Evolutionary conservation across 2,329 filamentous ascomycete genomes (phyloP).

Genomic region (Xylaria sp.): DNA sequence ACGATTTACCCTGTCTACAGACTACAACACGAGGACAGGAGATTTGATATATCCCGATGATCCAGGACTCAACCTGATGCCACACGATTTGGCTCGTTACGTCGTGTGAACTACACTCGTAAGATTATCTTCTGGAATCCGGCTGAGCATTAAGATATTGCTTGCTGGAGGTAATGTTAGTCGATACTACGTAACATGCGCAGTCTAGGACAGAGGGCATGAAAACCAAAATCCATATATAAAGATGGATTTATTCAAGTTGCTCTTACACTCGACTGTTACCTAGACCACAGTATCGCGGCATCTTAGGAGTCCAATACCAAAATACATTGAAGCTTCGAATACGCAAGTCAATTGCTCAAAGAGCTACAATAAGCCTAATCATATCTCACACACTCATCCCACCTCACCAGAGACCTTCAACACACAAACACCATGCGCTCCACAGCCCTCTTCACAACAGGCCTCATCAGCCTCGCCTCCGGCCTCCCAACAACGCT

Average conservation of each 20-base stretch:
- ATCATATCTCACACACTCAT: neutral
- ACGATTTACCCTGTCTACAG: neutral
- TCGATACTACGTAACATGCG: too few relatives aligned
- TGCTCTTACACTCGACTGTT: too few relatives aligned
- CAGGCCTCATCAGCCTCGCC: neutral
- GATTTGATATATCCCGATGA: neutral
- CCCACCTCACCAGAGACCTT: neutral
- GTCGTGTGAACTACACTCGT: neutral
- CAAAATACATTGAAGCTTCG: too few relatives aligned
- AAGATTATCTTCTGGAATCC: neutral
- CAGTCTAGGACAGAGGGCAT: too few relatives aligned
- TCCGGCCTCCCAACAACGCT: neutral
- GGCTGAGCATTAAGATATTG: neutral
- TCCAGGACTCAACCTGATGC: neutral
- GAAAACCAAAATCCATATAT: too few relatives aligned
- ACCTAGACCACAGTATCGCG: too few relatives aligned
- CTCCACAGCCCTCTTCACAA: constrained; percentile 2
- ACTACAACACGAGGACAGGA: neutral
- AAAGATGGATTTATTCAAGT: too few relatives aligned
- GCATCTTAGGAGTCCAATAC: too few relatives aligned
- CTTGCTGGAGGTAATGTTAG: neutral
- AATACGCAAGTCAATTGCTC: too few relatives aligned
- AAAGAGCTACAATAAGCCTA: too few relatives aligned
- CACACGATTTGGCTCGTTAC: neutral
- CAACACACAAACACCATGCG: neutral